A percentile compares a stretch with the other conserved stretches of the same genome.
Conservation (phyloP, 192 early-diverging fungal species). For the Linnemannia hyalina region DNA sequence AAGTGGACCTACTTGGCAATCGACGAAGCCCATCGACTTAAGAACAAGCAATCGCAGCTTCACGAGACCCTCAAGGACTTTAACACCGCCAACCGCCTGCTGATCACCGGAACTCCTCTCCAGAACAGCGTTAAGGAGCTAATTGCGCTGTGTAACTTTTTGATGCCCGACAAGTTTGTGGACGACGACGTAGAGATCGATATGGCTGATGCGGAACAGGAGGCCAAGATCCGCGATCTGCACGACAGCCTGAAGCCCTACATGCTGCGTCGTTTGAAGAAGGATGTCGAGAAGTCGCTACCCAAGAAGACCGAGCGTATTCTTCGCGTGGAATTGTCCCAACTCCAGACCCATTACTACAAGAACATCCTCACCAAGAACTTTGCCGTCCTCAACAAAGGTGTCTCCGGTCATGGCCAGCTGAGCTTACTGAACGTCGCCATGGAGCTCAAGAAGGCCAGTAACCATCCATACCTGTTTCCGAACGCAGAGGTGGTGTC, state of each 20-base stretch:
- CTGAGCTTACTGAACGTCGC: conserved; percentile 93
- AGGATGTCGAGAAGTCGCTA: conserved; percentile 97
- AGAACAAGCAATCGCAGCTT: conserved; percentile 95
- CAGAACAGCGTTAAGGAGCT: conserved; percentile 98
- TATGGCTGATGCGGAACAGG: conserved; percentile 77
- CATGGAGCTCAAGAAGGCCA: conserved; percentile 97
- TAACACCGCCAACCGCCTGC: conserved; percentile 88
- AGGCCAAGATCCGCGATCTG: conserved; percentile 87
- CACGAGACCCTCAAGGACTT: conserved; percentile 93
- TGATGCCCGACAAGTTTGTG: conserved; percentile 92
- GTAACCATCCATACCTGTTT: conserved; percentile 96
- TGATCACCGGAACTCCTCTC: conserved; percentile 99
- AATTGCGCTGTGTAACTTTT: conserved; percentile 89
- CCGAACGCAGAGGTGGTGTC: conserved; percentile 79
- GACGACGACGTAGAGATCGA: conserved; percentile 87
- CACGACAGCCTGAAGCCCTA: conserved; percentile 87
- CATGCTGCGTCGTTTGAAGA: conserved; percentile 97
- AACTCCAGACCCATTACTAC: conserved; percentile 93
- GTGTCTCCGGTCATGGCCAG: conserved; percentile 71
- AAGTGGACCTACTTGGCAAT: conserved; percentile 95
- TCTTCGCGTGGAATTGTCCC: conserved; percentile 91
- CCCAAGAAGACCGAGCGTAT: conserved; percentile 97
- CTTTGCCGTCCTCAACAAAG: conserved; percentile 87
- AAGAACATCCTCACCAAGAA: conserved; percentile 96
- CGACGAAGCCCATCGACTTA: conserved; percentile 98